A percentile compares a stretch with the other conserved stretches of the same genome.
Conservation (phyloP, 768 basidiomycete species). For the Lentinula sp. region DNA sequence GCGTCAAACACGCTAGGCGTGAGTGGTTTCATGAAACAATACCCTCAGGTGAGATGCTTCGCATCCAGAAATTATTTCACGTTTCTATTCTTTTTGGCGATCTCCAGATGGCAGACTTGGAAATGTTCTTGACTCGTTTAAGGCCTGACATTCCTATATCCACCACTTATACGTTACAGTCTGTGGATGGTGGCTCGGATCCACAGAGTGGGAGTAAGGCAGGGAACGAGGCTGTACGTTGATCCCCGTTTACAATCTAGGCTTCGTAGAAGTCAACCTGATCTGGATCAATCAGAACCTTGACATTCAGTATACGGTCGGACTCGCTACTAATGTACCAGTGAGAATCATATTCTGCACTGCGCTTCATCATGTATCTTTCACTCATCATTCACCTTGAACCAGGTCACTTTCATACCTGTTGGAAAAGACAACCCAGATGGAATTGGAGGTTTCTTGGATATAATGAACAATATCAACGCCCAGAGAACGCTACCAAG, state of each 20-base stretch:
- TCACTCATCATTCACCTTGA: too few species aligned
- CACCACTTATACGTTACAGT: constrained; percentile 21
- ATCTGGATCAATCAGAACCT: constrained; percentile 10
- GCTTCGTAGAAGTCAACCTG: background rate
- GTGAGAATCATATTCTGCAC: background rate
- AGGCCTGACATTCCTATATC: constrained; percentile 14
- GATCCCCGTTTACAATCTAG: too few species aligned
- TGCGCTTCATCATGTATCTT: too few species aligned
- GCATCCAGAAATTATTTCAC: background rate
- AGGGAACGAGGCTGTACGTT: constrained; percentile 26
- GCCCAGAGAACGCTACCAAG: constrained; percentile 20
- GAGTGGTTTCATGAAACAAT: constrained; percentile 18
- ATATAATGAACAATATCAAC: constrained; percentile 22
- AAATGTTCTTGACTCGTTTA: constrained; percentile 12
- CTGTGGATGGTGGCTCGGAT: constrained; percentile 25
- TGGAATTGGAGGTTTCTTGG: constrained; percentile 25
- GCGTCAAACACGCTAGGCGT: constrained; percentile 17
- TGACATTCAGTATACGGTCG: constrained; percentile 31
- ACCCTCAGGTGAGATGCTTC: constrained; percentile 2
- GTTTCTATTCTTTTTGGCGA: background rate
- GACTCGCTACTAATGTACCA: constrained; percentile 25
- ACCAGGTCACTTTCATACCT: constrained; percentile 19
- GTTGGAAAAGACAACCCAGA: constrained; percentile 23
- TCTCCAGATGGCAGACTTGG: constrained; percentile 12
- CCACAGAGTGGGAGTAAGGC: constrained; percentile 20